A percentile compares a stretch with the other conserved stretches of the same genome.
phyloP scores from a whole-genome alignment of 73 alveolate species.

The Uronychia setigera region DNA sequence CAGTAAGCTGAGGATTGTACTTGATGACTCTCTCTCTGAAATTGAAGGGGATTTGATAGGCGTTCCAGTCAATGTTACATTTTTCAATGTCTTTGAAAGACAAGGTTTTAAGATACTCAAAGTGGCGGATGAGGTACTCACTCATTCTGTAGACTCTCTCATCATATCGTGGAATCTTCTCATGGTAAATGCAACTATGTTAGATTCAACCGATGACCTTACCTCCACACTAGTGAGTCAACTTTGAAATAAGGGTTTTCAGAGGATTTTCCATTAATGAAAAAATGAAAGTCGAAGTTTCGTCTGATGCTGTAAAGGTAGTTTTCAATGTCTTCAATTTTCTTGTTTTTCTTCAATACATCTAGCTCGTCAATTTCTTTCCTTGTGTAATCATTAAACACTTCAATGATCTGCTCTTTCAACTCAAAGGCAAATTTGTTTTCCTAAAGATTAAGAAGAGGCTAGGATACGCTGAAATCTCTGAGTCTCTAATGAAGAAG shows the following conservation, averaged over 20 bases:
- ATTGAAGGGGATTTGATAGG: constrained; percentile 68
- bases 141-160: constrained; percentile 81
- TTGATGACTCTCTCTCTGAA: constrained; percentile 56
- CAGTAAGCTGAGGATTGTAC: constrained; percentile 71
- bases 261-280: constrained; percentile 62
- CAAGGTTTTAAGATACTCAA: constrained; percentile 60
- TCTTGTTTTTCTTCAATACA: constrained; percentile 74
- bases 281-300: constrained; percentile 77
- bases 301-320: constrained; percentile 72
- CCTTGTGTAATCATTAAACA: constrained; percentile 51
- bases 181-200: constrained; percentile 62
- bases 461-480: constrained; percentile 34
- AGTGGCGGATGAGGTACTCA: constrained; percentile 69
- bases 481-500: constrained; percentile 54
- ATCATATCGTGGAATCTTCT: constrained; percentile 83
- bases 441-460: constrained; percentile 8
- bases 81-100: constrained; percentile 70
- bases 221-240: constrained; percentile 85
- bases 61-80: constrained; percentile 75
- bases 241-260: constrained; percentile 71
- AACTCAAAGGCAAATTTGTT: constrained; percentile 55
- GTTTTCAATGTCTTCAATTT: constrained; percentile 74
- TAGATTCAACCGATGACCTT: neutral
- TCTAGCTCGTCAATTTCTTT: constrained; percentile 70
- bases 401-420: constrained; percentile 51